Percentiles rank a stretch among this genome's conserved stretches.
phyloP scores from a whole-genome alignment of 2,329 filamentous ascomycete genomes.

The Fusarium transvaalense region DNA sequence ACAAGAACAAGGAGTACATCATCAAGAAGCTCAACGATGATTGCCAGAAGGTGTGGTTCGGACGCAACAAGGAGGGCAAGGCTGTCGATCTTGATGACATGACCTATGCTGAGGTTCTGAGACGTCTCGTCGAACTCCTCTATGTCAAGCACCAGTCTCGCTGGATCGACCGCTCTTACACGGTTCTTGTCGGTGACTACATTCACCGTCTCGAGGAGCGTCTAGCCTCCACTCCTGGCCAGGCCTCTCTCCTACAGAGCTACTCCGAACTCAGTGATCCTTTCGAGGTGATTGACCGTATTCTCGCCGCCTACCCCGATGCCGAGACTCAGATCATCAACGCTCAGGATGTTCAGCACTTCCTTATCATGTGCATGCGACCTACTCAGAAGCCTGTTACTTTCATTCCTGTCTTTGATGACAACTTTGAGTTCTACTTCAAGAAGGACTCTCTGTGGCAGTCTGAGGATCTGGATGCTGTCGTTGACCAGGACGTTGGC shows the following conservation, averaged over 20 bases:
- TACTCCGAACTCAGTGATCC: constrained; percentile 90
- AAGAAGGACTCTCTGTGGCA: constrained; percentile 99
- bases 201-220: constrained; percentile 97
- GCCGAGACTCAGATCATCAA: constrained; percentile 94
- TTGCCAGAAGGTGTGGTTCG: constrained; percentile 98
- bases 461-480: constrained; percentile 95
- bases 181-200: constrained; percentile 89
- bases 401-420: constrained; percentile 94
- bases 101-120: constrained; percentile 91
- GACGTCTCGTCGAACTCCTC: constrained; percentile 88
- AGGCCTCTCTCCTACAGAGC: constrained; percentile 87
- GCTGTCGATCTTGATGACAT: constrained; percentile 93
- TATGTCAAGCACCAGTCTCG: constrained; percentile 91
- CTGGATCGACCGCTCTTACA: constrained; percentile 91
- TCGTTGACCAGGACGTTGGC: constrained; percentile 95
- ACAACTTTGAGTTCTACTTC: constrained; percentile 99
- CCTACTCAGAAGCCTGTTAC: constrained; percentile 96
- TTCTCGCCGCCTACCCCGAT: constrained; percentile 86
- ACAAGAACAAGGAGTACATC: constrained; percentile 90
- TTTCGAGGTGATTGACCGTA: constrained; percentile 80
- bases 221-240: constrained; percentile 79
- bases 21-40: constrained; percentile 97
- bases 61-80: constrained; percentile 82
- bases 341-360: constrained; percentile 97
- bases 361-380: constrained; percentile 90